These are phyloP conservation scores for Catenaria anguillulae DNA, from an alignment of 371 early-diverging fungal genomes.

Conservation along the genomic window DNA sequence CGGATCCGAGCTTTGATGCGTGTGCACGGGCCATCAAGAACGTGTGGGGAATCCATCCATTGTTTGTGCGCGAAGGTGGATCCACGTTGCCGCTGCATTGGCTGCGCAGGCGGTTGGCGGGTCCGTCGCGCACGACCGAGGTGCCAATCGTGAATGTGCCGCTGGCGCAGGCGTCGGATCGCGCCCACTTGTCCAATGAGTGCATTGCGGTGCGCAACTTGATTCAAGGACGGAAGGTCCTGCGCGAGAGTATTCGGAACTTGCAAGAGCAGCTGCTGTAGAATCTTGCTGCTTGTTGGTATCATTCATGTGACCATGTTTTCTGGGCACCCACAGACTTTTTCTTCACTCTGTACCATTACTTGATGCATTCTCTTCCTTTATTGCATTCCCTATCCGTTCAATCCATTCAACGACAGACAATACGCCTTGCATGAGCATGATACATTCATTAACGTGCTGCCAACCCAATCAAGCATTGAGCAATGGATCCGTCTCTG, in stretches of 20 bases:
- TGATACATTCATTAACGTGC: too few species aligned
- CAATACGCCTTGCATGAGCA: too few species aligned
- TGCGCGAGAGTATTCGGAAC: not conserved
- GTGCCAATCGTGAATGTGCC: conserved; percentile 4
- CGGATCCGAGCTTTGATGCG: not conserved
- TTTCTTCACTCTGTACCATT: too few species aligned
- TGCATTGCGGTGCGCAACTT: not conserved
- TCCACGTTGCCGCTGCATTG: conserved; percentile 2
- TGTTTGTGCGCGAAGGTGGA: conserved; percentile 1
- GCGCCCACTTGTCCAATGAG: conserved; percentile 2
- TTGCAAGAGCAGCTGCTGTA: conserved; percentile 12
- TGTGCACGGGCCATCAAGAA: not conserved
- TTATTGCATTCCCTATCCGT: too few species aligned
- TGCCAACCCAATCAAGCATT: too few species aligned
- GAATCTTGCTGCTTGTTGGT: too few species aligned
- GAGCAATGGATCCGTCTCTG: too few species aligned
- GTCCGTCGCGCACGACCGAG: not conserved
- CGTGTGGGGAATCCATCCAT: conserved; percentile 4
- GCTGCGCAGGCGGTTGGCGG: not conserved
- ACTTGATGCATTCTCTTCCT: too few species aligned
- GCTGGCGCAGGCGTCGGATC: not conserved
- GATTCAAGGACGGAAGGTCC: not conserved
- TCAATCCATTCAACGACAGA: too few species aligned
- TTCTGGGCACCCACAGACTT: too few species aligned
- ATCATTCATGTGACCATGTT: too few species aligned